Evolutionary conservation across 768 basidiomycete genomes (phyloP), one percentile per base, ranked within the genome.

Genomic region (Pisolithus sp.): DNA sequence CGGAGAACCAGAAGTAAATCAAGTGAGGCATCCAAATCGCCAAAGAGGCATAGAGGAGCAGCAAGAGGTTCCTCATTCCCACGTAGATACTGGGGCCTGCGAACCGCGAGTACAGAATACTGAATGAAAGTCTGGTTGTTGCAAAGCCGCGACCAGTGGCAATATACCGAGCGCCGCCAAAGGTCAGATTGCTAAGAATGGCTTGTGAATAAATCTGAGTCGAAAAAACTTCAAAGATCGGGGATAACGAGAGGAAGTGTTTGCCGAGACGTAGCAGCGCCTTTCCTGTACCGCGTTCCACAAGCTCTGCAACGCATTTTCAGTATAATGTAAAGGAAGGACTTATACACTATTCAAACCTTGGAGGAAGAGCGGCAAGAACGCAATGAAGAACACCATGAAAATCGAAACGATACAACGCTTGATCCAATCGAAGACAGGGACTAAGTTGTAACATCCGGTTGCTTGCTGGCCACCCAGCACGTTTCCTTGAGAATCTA

Each of bases 41-140:
- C 74, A 98, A 76, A 42, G 93, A 91, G 59, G 86, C 83, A 65
- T 95, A 99, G 50, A 96, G 83, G 60, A 99, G 76, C 52, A 98
- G 66, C 24, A 97, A 73, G 20, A 97, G 75, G 57, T 94, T 95
- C 57, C 96, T 80, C 85, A 98, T 91, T 57, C 95, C 95, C 78
- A 97, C 83, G 76, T 99, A 99, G 67, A 99, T 97, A 62, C 92
- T 94, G n/a, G 96, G 95, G 17, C 96, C 96, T 41, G 96, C 96
- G 71, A 99, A 99, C 49, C 96, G 88, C 18, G 96, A 97, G 72
- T 97, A 99, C 24, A 98, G 81, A 62, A 97, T 95, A 62, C 85
- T 86, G 79, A 99, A 99, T 26, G 85, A 91, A 56, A 97, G 89
- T 31, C 96, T 85, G 37, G 90, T 94, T 10, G 96, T 99, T 24